Conservation (phyloP, 257 asterid genomes). For the Solanum neorickii region DNA sequence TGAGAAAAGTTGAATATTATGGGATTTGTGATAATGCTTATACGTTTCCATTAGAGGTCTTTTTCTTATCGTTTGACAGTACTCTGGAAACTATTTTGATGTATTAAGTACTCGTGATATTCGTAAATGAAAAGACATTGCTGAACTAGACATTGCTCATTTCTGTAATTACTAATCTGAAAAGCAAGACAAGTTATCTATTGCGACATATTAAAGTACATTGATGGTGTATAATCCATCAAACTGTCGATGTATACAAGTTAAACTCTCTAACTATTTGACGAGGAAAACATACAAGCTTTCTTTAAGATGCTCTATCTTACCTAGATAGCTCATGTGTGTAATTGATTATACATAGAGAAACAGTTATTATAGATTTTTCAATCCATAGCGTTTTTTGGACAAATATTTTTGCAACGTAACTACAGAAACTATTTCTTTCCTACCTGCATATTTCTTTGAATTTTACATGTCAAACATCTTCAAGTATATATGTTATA, state of each 20-base stretch:
- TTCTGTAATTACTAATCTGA: not conserved
- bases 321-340: not conserved
- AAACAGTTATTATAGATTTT: not conserved
- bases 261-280: not conserved
- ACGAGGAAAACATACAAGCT: not conserved
- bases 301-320: not conserved
- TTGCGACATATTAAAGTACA: not conserved
- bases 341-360: not conserved
- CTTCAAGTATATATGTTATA: not conserved
- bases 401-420: not conserved
- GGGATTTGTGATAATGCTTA: not conserved
- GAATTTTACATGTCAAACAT: not conserved
- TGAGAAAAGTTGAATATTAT: constrained; percentile 12
- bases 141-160: not conserved
- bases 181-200: not conserved
- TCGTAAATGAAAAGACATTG: not conserved
- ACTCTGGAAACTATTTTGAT: not conserved
- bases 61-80: not conserved
- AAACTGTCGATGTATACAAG: not conserved
- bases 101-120: not conserved
- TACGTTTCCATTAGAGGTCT: not conserved
- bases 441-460: not conserved
- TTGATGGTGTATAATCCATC: not conserved
- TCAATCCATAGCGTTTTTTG: not conserved
- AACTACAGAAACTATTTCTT: not conserved